phyloP scores from a whole-genome alignment of 208 protist genomes.

The Crithidia bombi region DNA sequence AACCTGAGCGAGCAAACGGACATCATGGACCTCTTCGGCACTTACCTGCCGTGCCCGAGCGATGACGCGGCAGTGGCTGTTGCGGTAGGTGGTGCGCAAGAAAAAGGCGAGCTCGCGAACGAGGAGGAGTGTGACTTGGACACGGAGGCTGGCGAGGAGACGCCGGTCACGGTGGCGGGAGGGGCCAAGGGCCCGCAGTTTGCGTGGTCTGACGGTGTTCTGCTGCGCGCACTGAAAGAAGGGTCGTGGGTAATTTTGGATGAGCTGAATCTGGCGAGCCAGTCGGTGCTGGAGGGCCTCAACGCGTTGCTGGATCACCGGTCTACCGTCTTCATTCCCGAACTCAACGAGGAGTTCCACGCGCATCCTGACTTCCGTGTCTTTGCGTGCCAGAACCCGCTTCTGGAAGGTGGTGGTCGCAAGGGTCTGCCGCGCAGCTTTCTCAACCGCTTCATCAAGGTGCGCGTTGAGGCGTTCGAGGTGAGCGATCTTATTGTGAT shows the following conservation, averaged over 20 bases:
- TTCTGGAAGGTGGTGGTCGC: conserved; percentile 97
- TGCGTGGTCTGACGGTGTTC: conserved; percentile 98
- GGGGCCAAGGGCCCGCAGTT: conserved; percentile 84
- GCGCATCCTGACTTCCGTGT: conserved; percentile 95
- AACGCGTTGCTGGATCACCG: conserved; percentile 99
- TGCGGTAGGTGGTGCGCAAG: conserved; percentile 44
- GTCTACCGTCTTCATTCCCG: conserved; percentile 93
- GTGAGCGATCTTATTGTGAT: conserved; percentile 90
- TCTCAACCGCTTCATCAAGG: conserved; percentile 99
- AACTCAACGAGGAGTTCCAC: conserved; percentile 89
- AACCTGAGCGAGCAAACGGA: conserved; percentile 99
- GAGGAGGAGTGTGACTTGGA: conserved; percentile 20
- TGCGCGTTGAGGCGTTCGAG: conserved; percentile 93
- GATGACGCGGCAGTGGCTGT: conserved; percentile 17
- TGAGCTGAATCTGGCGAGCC: conserved; percentile 99
- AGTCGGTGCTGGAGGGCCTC: conserved; percentile 99
- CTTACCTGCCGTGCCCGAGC: conserved; percentile 75
- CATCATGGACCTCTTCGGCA: conserved; percentile 98
- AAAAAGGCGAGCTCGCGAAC: conserved; percentile 59
- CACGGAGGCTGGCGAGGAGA: conserved; percentile 52
- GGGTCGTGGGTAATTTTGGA: conserved; percentile 99
- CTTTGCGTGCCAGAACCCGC: conserved; percentile 99
- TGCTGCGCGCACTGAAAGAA: conserved; percentile 95
- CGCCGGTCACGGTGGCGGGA: neutral
- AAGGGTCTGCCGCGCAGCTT: conserved; percentile 99